Base-by-base conservation (phyloP, 2,329 filamentous ascomycete species). In the Colletotrichum eremochloae region DNA sequence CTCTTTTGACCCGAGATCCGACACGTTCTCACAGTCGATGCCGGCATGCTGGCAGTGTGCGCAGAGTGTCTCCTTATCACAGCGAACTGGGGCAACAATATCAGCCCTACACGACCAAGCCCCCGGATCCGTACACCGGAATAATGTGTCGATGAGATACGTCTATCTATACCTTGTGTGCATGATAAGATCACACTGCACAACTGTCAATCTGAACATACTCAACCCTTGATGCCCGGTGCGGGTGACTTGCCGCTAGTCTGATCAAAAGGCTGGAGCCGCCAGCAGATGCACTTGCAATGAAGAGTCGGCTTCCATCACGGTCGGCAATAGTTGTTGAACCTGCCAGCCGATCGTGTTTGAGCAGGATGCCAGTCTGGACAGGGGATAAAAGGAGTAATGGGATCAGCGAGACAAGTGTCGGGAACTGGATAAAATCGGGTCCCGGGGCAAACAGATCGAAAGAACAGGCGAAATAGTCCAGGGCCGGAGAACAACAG, bases 141-240 rank as follows among this genome's bases (percentile, higher is more conserved):
- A 53, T 18, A 5, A 31, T 29, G 24, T 31, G 24, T 18, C 12
- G n/a, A 29, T 31, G 44, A 20, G 18, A 63, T 57, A 18, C 58
- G 18, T 7, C n/a, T 36, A 20, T 12, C 18, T 76, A 63, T 76
- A 80, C 79, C 77, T 80, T 80, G 66, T 79, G 79, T 61, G 78
- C 77, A 71, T 79, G 77, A 63, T 79, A 80, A 64, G 78, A 73
- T 80, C 79, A 64, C 79, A 80, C 79, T 80, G 52, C 18, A 42
- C 20, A 29, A 46, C 20, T 3, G n/a, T 74, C 63, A 74, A 67
- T 15, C 31, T 18, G 7, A 56, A 40, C 14, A 24, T n/a, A n/a
- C 14, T 57, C 44, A 18, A 24, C 24, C 24, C 24, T 24, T 24
- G 24, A 24, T 24, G 24, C 24, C 24, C 24, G 24, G 24, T 24